Base-by-base conservation (phyloP, 805 yeast species). In the Maudiozyma barnettii region DNA sequence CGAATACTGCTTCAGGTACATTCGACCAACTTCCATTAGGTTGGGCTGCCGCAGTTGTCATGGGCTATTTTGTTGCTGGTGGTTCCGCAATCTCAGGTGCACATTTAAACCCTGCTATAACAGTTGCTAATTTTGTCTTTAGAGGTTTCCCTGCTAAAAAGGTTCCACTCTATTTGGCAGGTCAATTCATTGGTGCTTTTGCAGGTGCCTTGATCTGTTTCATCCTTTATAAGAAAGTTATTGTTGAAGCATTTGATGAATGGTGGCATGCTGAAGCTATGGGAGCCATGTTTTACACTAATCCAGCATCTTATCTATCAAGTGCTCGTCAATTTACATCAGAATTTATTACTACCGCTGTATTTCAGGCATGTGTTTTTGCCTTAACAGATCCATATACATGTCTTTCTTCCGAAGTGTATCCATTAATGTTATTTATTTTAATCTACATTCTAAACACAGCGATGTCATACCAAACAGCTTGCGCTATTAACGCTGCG, bases 1-100 rank as follows among this genome's bases (percentile, higher is more conserved):
- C 54, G 6, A 43, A 52, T 2, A 43, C 47, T 12, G 35, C 46
- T 37, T 66, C 66, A 36, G 78, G 78, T 54, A 65, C 66, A 44
- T 71, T 67, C 48, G 68, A 68, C 41, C 65, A 70, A 18, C 61
- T 74, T 45, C 72, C 73, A 3, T 54, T 75, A 37, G 67, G 72
- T n/a, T 76, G 80, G 80, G 81, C 77, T 41, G 64, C 74, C 35
- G 81, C 77, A 0, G 78, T 73, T 36, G 72, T 74, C 55, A 57
- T 75, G 56, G 81, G 80, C 43, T 74, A 73, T 54, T 65, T 68
- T 45, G 64, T 69, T 7, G 68, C 78, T 38, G 79, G 79, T 49
- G 81, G 81, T 53, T 58, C 64, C 51, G 67, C 69, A 10, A 65
- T 76, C 45, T 75, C 79, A 36, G 81, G 79, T 56, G 81, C 76